A percentile compares a stretch with the other conserved stretches of the same genome.
phyloP scores from a whole-genome alignment of 2,329 filamentous ascomycete genomes.

The Aureobasidium melanogenum region DNA sequence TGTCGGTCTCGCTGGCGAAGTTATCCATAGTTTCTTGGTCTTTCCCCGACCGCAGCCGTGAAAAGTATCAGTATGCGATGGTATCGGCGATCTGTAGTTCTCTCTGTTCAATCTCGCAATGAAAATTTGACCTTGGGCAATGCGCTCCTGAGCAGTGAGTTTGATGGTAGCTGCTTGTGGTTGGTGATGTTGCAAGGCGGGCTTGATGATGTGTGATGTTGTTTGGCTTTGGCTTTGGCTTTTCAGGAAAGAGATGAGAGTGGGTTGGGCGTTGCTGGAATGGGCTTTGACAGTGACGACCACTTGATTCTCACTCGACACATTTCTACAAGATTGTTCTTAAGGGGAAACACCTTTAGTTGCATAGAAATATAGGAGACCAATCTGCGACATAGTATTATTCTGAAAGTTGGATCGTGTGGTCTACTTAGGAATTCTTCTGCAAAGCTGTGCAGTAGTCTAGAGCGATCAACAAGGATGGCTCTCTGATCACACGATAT shows the following conservation, averaged over 20 bases:
- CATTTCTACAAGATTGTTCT: neutral
- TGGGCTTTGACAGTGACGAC: neutral
- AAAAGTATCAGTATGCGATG: neutral
- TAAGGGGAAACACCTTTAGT: too few relatives aligned
- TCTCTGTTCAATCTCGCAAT: neutral
- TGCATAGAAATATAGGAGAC: neutral
- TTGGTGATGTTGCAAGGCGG: neutral
- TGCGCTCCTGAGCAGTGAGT: neutral
- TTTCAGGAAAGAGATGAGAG: slow-evolving; percentile 5
- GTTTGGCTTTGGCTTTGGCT: slow-evolving; percentile 5
- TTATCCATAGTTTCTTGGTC: slow-evolving; percentile 64
- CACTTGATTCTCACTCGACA: neutral
- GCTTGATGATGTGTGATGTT: neutral
- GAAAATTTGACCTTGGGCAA: neutral
- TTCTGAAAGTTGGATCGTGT: neutral
- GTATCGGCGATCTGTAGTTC: too few relatives aligned
- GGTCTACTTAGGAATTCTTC: neutral
- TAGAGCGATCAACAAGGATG: neutral
- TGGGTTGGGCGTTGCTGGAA: slow-evolving; percentile 4
- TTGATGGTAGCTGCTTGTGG: neutral
- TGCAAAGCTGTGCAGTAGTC: neutral
- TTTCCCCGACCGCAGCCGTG: neutral
- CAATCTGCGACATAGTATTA: neutral
- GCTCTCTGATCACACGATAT: neutral
- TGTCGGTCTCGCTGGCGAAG: slow-evolving; percentile 95